Conservation (phyloP, 768 basidiomycete species). For the Trametes sanguinea region DNA sequence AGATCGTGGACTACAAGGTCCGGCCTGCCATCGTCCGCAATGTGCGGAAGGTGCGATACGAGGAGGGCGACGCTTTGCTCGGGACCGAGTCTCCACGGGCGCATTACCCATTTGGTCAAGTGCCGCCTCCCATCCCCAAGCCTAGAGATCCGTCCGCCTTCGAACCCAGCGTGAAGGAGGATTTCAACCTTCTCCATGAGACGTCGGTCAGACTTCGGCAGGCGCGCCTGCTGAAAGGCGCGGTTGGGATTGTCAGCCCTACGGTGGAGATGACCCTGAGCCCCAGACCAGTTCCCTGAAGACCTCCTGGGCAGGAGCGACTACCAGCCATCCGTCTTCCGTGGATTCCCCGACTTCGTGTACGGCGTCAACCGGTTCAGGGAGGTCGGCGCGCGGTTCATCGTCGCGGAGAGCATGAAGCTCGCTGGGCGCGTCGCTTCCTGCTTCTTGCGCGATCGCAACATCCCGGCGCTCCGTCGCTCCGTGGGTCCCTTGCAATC, state of each 20-base stretch:
- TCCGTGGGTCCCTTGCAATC: slow-evolving; percentile 35
- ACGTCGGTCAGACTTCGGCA: slow-evolving; percentile 22
- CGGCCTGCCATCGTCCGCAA: slow-evolving; percentile 76
- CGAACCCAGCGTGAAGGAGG: slow-evolving; percentile 18
- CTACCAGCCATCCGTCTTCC: slow-evolving; percentile 13
- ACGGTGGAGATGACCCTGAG: slow-evolving; percentile 31
- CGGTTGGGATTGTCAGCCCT: slow-evolving; percentile 30
- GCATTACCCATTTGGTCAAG: slow-evolving; percentile 50
- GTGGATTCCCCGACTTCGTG: slow-evolving; percentile 51
- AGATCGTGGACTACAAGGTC: slow-evolving; percentile 70
- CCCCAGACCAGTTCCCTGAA: slow-evolving; percentile 33
- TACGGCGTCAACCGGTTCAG: slow-evolving; percentile 44
- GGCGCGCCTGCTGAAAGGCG: slow-evolving; percentile 22
- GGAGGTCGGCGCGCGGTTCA: slow-evolving; percentile 46
- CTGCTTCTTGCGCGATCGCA: slow-evolving; percentile 59
- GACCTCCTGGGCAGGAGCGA: background rate
- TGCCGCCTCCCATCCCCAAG: background rate
- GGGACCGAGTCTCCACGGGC: slow-evolving; percentile 24
- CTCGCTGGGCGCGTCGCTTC: slow-evolving; percentile 77
- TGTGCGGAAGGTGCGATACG: slow-evolving; percentile 63
- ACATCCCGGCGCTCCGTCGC: slow-evolving; percentile 68
- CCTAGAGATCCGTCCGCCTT: background rate
- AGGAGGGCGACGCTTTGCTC: slow-evolving; percentile 58
- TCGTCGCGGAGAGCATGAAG: slow-evolving; percentile 85
- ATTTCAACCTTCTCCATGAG: slow-evolving; percentile 36